phyloP scores from a whole-genome alignment of 1,139 yeast species.

The Candida pseudocylindracea region DNA sequence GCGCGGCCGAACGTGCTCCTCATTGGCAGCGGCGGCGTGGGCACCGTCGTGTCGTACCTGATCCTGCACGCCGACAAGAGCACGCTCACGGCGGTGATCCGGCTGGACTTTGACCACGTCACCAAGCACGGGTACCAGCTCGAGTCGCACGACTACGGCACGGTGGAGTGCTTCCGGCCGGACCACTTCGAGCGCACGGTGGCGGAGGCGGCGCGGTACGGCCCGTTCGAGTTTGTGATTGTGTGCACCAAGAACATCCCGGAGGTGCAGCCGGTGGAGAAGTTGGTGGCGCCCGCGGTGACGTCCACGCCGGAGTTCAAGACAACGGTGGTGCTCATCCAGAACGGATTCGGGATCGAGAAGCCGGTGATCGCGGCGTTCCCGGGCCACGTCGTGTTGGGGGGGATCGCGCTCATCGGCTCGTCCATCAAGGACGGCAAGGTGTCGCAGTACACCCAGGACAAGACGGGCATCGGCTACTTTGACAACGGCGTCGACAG shows the following conservation, averaged over 20 bases:
- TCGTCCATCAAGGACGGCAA: constrained; percentile 7
- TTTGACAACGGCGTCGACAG: constrained; percentile 2
- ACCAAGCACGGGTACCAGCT: constrained; percentile 4
- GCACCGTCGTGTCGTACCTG: constrained; percentile 6
- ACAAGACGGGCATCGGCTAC: constrained; percentile 2
- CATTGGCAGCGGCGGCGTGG: constrained; percentile 8
- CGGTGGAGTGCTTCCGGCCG: constrained; percentile 1
- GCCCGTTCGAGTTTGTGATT: constrained; percentile 5
- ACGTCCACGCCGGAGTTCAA: not conserved
- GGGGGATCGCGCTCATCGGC: constrained; percentile 10
- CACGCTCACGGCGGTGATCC: constrained; percentile 5
- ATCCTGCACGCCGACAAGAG: constrained; percentile 3
- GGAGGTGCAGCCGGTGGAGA: constrained; percentile 4
- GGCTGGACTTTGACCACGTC: constrained; percentile 6
- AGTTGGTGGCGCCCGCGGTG: constrained; percentile 4
- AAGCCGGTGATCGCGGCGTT: constrained; percentile 2
- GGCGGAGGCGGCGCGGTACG: constrained; percentile 3
- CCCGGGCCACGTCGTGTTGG: constrained; percentile 6
- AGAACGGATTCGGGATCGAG: constrained; percentile 6
- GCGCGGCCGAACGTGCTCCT: constrained; percentile 2
- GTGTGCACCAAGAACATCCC: constrained; percentile 7
- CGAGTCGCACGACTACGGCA: constrained; percentile 6
- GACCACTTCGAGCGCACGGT: constrained; percentile 3
- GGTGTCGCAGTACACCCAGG: constrained; percentile 4
- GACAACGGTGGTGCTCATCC: constrained; percentile 8